Evolutionary conservation across 129 eudicot genomes (phyloP).

Genomic region (Flaveria bidentis): DNA sequence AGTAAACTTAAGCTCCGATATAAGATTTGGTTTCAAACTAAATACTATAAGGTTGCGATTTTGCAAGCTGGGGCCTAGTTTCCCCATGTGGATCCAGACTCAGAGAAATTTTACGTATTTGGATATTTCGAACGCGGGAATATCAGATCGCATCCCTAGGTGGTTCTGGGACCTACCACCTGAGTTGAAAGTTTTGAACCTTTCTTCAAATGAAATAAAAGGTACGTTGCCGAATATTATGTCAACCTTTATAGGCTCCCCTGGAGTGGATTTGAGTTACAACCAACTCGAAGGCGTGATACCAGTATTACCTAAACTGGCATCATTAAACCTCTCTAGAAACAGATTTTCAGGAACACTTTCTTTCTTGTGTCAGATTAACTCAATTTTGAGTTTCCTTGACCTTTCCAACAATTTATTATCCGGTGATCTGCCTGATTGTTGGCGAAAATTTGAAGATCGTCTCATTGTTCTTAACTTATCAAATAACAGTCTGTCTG

Average conservation of each 20-base stretch:
- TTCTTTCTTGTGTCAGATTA: conserved; percentile 8
- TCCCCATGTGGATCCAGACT: conserved; percentile 45
- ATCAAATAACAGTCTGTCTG: conserved; percentile 25
- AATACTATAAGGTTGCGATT: conserved; percentile 4
- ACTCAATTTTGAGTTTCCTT: background rate
- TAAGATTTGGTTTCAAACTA: conserved; percentile 31
- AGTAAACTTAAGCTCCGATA: conserved; percentile 17
- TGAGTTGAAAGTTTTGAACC: conserved; percentile 6
- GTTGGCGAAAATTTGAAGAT: background rate
- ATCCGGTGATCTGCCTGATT: conserved; percentile 24
- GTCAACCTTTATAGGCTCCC: background rate
- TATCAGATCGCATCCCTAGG: conserved; percentile 37
- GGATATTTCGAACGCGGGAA: conserved; percentile 41
- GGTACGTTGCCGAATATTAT: conserved; percentile 33
- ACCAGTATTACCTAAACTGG: background rate
- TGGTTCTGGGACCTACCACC: conserved; percentile 38
- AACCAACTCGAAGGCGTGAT: conserved; percentile 8
- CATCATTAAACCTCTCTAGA: conserved; percentile 26
- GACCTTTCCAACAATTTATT: conserved; percentile 36
- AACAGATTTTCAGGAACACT: conserved; percentile 38
- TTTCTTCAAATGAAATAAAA: conserved; percentile 32
- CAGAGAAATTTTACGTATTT: conserved; percentile 21
- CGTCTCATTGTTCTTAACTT: conserved; percentile 24
- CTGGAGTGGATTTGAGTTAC: conserved; percentile 28
- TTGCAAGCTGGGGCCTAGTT: conserved; percentile 41